Base-by-base conservation (phyloP, 176 grass and related monocot genomes). In the Areca catechu region DNA sequence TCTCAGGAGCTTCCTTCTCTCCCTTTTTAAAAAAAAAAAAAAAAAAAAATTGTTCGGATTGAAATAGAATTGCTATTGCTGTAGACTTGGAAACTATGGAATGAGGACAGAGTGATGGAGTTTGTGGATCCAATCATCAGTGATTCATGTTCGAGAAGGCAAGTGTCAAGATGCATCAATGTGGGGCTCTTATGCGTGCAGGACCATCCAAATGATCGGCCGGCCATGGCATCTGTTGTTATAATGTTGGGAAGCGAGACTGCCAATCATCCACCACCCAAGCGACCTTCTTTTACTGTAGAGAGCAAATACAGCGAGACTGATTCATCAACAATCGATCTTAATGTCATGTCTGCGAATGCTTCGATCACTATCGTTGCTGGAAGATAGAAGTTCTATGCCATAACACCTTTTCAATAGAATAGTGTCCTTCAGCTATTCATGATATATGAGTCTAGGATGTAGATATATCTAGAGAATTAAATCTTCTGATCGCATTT, bases 211-310 rank as follows among this genome's bases (percentile, higher is more conserved):
- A 34, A 16, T 20, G 64, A 67, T 18, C 50, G 64, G 4, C 64
- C 64, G 4, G 55, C 3, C 16, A 67, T 67, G 64, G 23, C 50
- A 4, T 37, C 24, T 0, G n/a, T 54, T 7, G 51, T 67, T 20
- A 24, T 54, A 4, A 55, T 56, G 65, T 16, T 67, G 65, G 65
- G 54, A 18, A 67, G 25, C 17, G 65, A 62, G 29, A 22, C 37
- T 20, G 4, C 1, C 56, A 5, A 6, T 58, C 16, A 23, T 27
- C 22, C 56, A 15, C 24, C 15, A 3, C 56, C 56, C 16, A 28
- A 5, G 22, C 56, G 16, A 15, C 56, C 56, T 6, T 29, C 4
- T 18, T 58, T 58, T 17, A 48, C 60, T 0, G 19, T 27, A 10
- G 27, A 60, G 17, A 43, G 25, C 19, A 43, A 0, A 7, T 14